A percentile compares a stretch with the other conserved stretches of the same genome.
These are phyloP conservation scores for Pleomassaria siparia DNA, from an alignment of 2,329 filamentous ascomycete species.

Conservation along the genomic window DNA sequence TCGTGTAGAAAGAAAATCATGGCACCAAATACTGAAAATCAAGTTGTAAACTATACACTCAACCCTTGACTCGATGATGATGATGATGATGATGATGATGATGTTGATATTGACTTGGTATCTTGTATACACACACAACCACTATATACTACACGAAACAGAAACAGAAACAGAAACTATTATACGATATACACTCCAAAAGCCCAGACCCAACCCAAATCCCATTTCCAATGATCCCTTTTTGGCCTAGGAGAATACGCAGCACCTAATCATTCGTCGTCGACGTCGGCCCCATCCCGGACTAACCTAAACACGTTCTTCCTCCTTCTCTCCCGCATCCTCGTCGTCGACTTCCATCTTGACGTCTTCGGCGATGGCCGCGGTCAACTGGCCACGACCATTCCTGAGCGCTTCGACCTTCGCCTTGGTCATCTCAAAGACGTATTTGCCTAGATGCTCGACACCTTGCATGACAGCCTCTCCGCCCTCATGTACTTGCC, in stretches of 20 bases:
- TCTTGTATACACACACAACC: background rate
- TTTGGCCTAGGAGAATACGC: background rate
- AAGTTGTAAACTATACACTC: too few relatives aligned
- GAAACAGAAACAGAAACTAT: background rate
- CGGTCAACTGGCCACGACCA: constrained; percentile 33
- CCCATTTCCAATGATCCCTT: background rate
- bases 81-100: too few relatives aligned
- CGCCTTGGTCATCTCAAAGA: constrained; percentile 89
- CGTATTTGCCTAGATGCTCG: constrained; percentile 93
- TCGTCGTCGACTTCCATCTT: constrained; percentile 31
- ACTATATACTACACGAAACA: background rate
- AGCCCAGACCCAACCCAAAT: background rate
- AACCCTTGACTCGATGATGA: too few relatives aligned
- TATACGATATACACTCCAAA: background rate
- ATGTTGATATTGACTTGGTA: too few relatives aligned
- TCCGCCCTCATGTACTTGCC: constrained; percentile 50
- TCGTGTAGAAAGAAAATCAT: too few relatives aligned
- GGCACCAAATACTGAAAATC: too few relatives aligned
- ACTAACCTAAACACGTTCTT: constrained; percentile 28
- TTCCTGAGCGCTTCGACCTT: constrained; percentile 62
- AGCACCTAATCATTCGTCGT: background rate
- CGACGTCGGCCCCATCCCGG: background rate
- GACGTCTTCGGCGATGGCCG: constrained; percentile 34
- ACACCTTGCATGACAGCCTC: constrained; percentile 79
- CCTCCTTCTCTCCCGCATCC: constrained; percentile 34